Evolutionary conservation across 2,329 filamentous ascomycete genomes (phyloP).

Genomic region (Aureobasidium sp.): DNA sequence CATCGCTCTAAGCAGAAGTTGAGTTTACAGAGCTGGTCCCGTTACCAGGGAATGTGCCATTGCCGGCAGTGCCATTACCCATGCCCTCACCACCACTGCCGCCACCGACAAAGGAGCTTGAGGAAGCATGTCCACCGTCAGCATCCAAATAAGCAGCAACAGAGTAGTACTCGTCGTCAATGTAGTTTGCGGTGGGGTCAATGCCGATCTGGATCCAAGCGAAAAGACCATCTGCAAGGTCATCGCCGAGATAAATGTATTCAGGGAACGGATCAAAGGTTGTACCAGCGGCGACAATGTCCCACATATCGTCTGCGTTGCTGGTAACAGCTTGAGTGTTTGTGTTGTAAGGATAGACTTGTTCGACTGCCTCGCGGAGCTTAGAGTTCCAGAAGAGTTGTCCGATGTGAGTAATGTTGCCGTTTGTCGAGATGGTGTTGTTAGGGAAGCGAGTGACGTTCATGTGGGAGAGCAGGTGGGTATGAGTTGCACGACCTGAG

Average conservation of each 20-base stretch:
- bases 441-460: constrained; percentile 37
- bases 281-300: constrained; percentile 41
- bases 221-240: constrained; percentile 45
- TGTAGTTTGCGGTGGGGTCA: constrained; percentile 21
- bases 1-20: not conserved
- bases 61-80: not conserved
- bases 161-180: not conserved
- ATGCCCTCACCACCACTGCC: not conserved
- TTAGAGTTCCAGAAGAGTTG: constrained; percentile 59
- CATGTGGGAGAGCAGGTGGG: constrained; percentile 34
- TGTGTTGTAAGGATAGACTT: constrained; percentile 37
- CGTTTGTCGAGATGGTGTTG: constrained; percentile 39
- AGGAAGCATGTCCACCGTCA: constrained; percentile 26
- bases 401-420: constrained; percentile 52
- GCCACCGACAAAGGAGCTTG: not conserved
- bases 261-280: constrained; percentile 51
- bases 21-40: not conserved
- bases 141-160: constrained; percentile 10
- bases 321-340: constrained; percentile 39
- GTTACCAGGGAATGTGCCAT: not conserved
- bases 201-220: constrained; percentile 40
- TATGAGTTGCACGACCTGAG: constrained; percentile 32
- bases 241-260: constrained; percentile 50
- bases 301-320: constrained; percentile 47
- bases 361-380: constrained; percentile 47